Percentiles rank a stretch among this genome's conserved stretches.
phyloP scores from a whole-genome alignment of 371 early-diverging fungal species.

The Scutellospora calospora region DNA sequence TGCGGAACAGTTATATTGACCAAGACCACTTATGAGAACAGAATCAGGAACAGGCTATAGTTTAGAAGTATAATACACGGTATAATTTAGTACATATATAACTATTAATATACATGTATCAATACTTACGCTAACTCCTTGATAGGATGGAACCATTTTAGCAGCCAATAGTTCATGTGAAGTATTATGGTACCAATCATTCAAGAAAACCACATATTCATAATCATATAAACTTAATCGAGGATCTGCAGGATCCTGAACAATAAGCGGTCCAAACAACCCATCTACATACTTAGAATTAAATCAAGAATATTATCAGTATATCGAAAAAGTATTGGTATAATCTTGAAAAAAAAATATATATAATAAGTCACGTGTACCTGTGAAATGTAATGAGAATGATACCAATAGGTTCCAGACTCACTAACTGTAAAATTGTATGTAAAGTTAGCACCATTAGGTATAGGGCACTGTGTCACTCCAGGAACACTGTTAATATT shows the following conservation, averaged over 20 bases:
- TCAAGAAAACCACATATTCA: constrained; percentile 54
- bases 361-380: no score
- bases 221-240: constrained; percentile 48
- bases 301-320: no score
- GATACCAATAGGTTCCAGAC: constrained; percentile 56
- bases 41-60: constrained; percentile 7
- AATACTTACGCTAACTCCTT: neutral
- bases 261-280: constrained; percentile 58
- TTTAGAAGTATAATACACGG: no score
- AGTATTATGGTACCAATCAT: constrained; percentile 58
- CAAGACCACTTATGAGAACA: constrained; percentile 52
- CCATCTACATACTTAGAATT: constrained; percentile 52
- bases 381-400: no score
- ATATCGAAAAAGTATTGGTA: no score
- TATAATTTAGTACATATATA: no score
- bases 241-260: constrained; percentile 52
- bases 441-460: constrained; percentile 47
- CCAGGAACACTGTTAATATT: constrained; percentile 10
- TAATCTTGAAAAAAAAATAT: no score
- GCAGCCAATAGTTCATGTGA: constrained; percentile 53
- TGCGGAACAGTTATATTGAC: constrained; percentile 39
- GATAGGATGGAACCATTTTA: constrained; percentile 56
- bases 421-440: constrained; percentile 51
- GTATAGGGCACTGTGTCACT: constrained; percentile 51
- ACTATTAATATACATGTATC: no score